These are phyloP conservation scores for Fraxinus pennsylvanica DNA, from an alignment of 257 asterid species.

Conservation along the genomic window DNA sequence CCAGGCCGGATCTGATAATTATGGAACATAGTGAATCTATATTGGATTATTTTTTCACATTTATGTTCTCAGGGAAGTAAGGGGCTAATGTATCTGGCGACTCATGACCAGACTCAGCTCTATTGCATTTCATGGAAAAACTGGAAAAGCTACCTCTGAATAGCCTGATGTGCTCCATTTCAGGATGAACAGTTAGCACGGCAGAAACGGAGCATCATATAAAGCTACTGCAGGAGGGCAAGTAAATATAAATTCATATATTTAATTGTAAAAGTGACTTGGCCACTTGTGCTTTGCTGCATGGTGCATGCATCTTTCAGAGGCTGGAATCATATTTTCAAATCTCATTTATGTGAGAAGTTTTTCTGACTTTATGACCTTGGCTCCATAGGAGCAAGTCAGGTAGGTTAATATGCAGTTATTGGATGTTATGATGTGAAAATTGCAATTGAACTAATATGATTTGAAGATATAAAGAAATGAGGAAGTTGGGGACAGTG, in stretches of 20 bases:
- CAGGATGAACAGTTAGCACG: conserved; percentile 66
- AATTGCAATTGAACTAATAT: not conserved
- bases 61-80: conserved; percentile 19
- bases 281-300: not conserved
- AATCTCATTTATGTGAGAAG: conserved; percentile 6
- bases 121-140: conserved; percentile 54
- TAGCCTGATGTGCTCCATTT: conserved; percentile 39
- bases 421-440: conserved; percentile 13
- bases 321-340: conserved; percentile 18
- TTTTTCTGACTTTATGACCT: not conserved
- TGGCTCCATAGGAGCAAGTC: not conserved
- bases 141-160: conserved; percentile 52
- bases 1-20: not conserved
- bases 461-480: conserved; percentile 3
- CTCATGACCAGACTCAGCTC: conserved; percentile 68
- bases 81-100: conserved; percentile 21
- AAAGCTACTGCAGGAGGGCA: conserved; percentile 72
- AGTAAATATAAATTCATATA: conserved; percentile 44
- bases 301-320: not conserved
- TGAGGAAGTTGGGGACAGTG: conserved; percentile 2
- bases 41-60: conserved; percentile 15
- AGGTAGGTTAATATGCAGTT: not conserved
- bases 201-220: conserved; percentile 78
- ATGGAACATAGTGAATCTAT: not conserved
- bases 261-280: not conserved